A percentile compares a stretch with the other conserved stretches of the same genome.
Conservation (phyloP, 2,329 filamentous ascomycete species). For the Beauveria caledonica region DNA sequence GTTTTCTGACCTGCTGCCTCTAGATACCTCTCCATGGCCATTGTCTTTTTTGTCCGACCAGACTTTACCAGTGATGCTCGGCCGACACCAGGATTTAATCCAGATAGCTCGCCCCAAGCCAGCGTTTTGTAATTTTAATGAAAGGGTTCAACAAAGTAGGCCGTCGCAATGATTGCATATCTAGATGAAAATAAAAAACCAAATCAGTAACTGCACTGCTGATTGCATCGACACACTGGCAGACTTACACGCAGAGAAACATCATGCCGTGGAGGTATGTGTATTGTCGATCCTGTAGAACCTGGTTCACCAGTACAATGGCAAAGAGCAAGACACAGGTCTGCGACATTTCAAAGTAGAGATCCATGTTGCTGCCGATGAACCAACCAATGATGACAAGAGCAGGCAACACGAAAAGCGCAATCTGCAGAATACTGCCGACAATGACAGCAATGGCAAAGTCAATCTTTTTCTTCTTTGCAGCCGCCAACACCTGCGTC, state of each 20-base stretch:
- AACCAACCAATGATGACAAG: slow-evolving; percentile 14
- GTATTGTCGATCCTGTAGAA: slow-evolving; percentile 14
- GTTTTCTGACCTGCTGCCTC: background rate
- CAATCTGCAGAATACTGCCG: slow-evolving; percentile 15
- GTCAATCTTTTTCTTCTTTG: slow-evolving; percentile 12
- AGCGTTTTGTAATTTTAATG: slow-evolving; percentile 5
- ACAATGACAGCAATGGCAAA: slow-evolving; percentile 16
- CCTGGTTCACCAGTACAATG: slow-evolving; percentile 14
- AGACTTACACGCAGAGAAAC: slow-evolving; percentile 14
- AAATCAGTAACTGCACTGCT: background rate
- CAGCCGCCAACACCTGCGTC: slow-evolving; percentile 14
- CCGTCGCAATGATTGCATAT: slow-evolving; percentile 8
- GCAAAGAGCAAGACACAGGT: slow-evolving; percentile 14
- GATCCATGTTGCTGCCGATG: slow-evolving; percentile 9
- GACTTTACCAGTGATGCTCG: background rate
- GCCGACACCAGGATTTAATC: background rate
- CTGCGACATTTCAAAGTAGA: slow-evolving; percentile 15
- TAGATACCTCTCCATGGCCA: slow-evolving; percentile 14
- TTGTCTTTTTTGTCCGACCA: slow-evolving; percentile 13
- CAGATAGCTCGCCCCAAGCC: background rate
- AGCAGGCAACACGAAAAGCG: slow-evolving; percentile 13
- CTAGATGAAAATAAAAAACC: background rate
- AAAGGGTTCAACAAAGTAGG: slow-evolving; percentile 7
- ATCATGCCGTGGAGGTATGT: slow-evolving; percentile 14
- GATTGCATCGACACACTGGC: background rate